These are phyloP conservation scores for Fusarium miscanthi DNA, from an alignment of 2,329 filamentous ascomycete genomes.

Conservation along the genomic window DNA sequence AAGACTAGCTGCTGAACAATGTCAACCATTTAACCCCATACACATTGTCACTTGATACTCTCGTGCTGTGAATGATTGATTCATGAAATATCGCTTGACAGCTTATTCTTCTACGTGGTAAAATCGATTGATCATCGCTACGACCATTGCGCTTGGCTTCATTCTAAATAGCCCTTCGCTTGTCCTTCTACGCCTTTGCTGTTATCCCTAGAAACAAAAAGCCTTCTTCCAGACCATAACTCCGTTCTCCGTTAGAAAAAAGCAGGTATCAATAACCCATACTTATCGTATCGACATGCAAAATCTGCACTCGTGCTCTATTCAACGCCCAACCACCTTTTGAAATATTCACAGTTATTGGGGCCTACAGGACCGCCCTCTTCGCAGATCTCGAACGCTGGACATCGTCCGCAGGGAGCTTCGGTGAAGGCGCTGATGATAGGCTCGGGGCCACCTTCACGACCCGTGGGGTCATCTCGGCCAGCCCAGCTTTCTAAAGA, in stretches of 20 bases:
- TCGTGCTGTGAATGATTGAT: neutral
- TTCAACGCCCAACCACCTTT: constrained; percentile 77
- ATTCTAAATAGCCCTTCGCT: constrained; percentile 21
- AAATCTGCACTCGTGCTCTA: constrained; percentile 35
- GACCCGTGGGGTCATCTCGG: constrained; percentile 51
- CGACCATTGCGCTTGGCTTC: constrained; percentile 14
- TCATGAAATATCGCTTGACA: neutral
- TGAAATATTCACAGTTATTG: constrained; percentile 90
- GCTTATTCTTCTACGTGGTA: neutral
- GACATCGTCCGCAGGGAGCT: constrained; percentile 89
- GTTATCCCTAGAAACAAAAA: constrained; percentile 34
- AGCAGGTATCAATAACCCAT: constrained; percentile 1
- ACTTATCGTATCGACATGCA: constrained; percentile 6
- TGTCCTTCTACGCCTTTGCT: constrained; percentile 43
- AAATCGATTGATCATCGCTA: constrained; percentile 8
- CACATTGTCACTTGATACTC: neutral
- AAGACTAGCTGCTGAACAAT: constrained; percentile 35
- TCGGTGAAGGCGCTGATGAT: constrained; percentile 82
- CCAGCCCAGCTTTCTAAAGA: constrained; percentile 55
- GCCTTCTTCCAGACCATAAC: constrained; percentile 34
- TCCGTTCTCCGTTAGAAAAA: constrained; percentile 34
- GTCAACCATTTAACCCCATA: constrained; percentile 33
- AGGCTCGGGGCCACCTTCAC: constrained; percentile 55
- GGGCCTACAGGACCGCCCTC: constrained; percentile 92
- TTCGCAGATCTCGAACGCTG: constrained; percentile 91